Evolutionary conservation across 176 grass and related monocot genomes (phyloP).

Genomic region (Leersia perrieri): DNA sequence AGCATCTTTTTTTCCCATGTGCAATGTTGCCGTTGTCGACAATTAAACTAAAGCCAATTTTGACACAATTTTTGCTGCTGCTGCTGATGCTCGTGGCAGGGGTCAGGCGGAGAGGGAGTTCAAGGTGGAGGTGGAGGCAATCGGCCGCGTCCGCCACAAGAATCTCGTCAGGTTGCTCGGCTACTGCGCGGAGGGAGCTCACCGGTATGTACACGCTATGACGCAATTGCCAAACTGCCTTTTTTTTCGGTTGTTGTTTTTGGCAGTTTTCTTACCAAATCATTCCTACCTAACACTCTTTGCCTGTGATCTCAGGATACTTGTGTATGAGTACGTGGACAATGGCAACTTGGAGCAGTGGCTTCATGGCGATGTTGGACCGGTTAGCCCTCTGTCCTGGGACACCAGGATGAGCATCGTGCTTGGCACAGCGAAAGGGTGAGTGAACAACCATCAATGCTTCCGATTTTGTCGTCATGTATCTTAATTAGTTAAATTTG

Average conservation of each 20-base stretch:
- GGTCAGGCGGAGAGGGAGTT: slow-evolving; percentile 89
- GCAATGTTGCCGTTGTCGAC: background rate
- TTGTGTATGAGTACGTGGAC: slow-evolving; percentile 88
- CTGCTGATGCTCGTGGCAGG: slow-evolving; percentile 39
- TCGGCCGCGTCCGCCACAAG: slow-evolving; percentile 92
- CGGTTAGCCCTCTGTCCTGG: slow-evolving; percentile 69
- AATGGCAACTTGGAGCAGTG: slow-evolving; percentile 93
- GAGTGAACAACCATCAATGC: background rate
- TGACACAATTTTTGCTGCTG: background rate
- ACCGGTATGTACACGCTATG: too few species aligned
- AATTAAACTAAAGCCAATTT: too few species aligned
- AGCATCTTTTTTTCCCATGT: background rate
- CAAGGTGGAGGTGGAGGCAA: slow-evolving; percentile 88
- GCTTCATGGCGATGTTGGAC: slow-evolving; percentile 70
- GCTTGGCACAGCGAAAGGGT: slow-evolving; percentile 83
- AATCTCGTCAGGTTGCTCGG: slow-evolving; percentile 72
- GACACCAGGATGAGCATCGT: slow-evolving; percentile 77
- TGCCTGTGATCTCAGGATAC: slow-evolving; percentile 58
- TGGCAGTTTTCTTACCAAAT: background rate
- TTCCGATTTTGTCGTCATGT: background rate
- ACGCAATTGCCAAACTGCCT: background rate
- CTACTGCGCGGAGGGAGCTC: slow-evolving; percentile 85
- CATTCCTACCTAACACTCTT: background rate
- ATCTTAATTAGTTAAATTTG: background rate
- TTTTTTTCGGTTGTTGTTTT: background rate